These are phyloP conservation scores for Lindgomyces ingoldianus DNA, from an alignment of 495 filamentous ascomycete genomes.

Conservation along the genomic window DNA sequence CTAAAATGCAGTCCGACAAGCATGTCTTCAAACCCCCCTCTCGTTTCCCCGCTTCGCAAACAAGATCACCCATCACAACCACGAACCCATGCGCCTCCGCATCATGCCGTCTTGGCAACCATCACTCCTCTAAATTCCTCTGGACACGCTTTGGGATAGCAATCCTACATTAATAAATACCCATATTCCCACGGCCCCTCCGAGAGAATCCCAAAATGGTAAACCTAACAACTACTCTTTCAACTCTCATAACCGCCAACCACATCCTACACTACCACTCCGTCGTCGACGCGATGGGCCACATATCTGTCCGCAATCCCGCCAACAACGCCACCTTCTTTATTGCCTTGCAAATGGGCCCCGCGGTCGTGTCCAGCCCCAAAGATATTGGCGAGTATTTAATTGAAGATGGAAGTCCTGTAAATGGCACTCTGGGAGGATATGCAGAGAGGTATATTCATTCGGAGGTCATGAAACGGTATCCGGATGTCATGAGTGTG, in stretches of 20 bases:
- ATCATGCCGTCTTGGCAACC: too few species aligned
- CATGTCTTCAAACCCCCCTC: too few species aligned
- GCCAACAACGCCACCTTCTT: slow-evolving; percentile 38
- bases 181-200: too few species aligned
- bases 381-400: slow-evolving; percentile 39
- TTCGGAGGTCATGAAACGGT: slow-evolving; percentile 50
- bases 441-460: slow-evolving; percentile 44
- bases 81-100: too few species aligned
- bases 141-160: too few species aligned
- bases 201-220: slow-evolving; percentile 11
- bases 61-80: too few species aligned
- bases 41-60: too few species aligned
- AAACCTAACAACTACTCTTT: slow-evolving; percentile 34
- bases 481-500: slow-evolving; percentile 45
- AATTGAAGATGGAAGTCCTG: slow-evolving; percentile 31
- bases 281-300: slow-evolving; percentile 52
- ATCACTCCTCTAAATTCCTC: too few species aligned
- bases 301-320: slow-evolving; percentile 40
- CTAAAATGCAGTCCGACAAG: too few species aligned
- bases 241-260: slow-evolving; percentile 44
- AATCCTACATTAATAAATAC: too few species aligned
- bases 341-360: slow-evolving; percentile 34
- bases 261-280: slow-evolving; percentile 47
- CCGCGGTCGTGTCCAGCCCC: slow-evolving; percentile 34
- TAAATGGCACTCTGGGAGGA: slow-evolving; percentile 24